Conservation (phyloP, 108 stramenopile genomes). For the Stephanodiscus triporus region DNA sequence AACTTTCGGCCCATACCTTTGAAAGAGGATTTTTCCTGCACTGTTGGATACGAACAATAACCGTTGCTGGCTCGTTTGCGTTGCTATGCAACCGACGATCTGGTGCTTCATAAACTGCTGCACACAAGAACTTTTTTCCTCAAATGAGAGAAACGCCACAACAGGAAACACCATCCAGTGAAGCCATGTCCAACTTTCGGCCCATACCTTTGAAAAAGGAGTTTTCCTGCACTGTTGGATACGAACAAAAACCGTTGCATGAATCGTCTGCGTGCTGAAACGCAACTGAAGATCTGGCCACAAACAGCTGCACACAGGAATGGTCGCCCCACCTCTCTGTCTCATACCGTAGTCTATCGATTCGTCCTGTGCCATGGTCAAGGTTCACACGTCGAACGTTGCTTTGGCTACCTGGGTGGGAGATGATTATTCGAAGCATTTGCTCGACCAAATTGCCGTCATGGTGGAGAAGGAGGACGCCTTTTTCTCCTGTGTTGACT, state of each 20-base stretch:
- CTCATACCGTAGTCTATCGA: neutral
- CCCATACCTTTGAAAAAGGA: neutral
- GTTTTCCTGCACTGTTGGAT: neutral
- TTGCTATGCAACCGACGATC: neutral
- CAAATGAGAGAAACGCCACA: neutral
- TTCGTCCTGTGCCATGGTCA: neutral
- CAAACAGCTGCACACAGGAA: neutral
- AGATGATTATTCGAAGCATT: constrained; percentile 11
- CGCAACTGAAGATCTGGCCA: neutral
- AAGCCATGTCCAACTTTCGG: neutral
- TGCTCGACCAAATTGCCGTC: constrained; percentile 14
- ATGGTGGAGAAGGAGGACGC: constrained; percentile 7
- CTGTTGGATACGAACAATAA: neutral
- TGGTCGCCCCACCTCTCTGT: neutral
- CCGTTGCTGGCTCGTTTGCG: neutral
- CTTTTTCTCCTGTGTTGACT: constrained; percentile 12
- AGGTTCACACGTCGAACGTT: constrained; percentile 1
- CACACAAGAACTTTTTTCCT: no score
- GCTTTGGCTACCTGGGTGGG: neutral
- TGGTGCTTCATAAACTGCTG: neutral
- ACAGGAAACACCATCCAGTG: no score
- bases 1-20: neutral
- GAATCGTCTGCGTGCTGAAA: no score
- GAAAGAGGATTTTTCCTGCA: neutral
- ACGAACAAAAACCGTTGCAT: neutral